phyloP scores from a whole-genome alignment of 2,329 filamentous ascomycete genomes.

The Ophiostoma quercus region DNA sequence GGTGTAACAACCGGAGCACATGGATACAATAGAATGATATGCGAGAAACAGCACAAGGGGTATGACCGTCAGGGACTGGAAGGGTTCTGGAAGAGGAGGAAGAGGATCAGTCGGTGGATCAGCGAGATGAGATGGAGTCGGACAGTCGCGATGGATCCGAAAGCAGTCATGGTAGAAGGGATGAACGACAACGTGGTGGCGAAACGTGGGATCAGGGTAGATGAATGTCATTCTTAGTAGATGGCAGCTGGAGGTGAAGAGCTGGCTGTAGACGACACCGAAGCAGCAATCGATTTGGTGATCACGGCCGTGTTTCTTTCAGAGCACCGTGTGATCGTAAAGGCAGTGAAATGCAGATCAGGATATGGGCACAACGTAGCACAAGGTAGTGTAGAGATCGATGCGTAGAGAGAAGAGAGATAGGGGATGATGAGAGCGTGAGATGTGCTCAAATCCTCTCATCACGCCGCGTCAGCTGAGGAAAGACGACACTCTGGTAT shows the following conservation, averaged over 20 bases:
- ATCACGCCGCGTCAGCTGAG: background rate
- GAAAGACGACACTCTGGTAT: background rate
- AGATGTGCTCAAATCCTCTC: background rate
- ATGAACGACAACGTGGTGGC: background rate
- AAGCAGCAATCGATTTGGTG: background rate
- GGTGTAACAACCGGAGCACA: background rate
- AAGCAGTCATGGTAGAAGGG: background rate
- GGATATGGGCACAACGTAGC: conserved; percentile 1
- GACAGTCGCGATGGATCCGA: background rate
- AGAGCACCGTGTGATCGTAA: background rate
- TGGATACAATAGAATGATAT: background rate
- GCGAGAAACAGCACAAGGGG: background rate
- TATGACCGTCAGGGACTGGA: background rate
- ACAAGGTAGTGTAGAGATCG: background rate
- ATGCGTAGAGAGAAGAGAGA: background rate
- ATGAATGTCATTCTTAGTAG: too few relatives aligned
- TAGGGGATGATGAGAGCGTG: background rate
- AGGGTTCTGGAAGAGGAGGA: background rate
- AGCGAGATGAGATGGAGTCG: background rate
- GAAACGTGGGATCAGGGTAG: conserved; percentile 3
- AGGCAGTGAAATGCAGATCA: background rate
- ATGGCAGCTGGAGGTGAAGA: background rate
- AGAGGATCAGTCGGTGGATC: background rate
- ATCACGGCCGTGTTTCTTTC: background rate
- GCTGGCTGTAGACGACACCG: background rate